Conservation (phyloP, 192 early-diverging fungal species). For the Gonapodya prolifera region DNA sequence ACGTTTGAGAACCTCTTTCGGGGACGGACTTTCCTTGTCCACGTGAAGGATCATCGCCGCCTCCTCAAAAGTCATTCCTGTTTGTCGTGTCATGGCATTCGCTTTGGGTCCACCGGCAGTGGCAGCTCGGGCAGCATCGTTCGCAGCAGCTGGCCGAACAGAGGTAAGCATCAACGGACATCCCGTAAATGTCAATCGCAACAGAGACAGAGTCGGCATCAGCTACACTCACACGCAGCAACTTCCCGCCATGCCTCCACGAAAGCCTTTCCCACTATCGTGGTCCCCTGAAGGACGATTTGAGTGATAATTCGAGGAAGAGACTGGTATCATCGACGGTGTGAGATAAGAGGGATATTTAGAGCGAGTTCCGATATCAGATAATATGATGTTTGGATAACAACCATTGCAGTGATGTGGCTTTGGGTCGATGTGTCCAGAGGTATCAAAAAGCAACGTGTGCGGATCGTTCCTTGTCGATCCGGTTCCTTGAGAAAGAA, state of each 20-base stretch:
- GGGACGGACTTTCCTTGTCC: slow-evolving; percentile 40
- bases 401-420: too few species aligned
- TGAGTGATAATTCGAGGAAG: slow-evolving; percentile 47
- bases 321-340: too few species aligned
- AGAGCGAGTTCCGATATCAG: too few species aligned
- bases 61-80: slow-evolving; percentile 81
- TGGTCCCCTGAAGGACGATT: slow-evolving; percentile 60
- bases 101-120: slow-evolving; percentile 31
- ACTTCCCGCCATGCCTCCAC: slow-evolving; percentile 87
- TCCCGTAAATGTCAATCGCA: slow-evolving; percentile 9
- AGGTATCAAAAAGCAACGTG: too few species aligned
- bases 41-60: slow-evolving; percentile 84
- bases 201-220: neutral
- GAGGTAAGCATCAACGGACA: slow-evolving; percentile 50
- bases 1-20: slow-evolving; percentile 45
- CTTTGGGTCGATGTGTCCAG: too few species aligned
- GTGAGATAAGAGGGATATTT: too few species aligned
- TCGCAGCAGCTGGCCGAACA: slow-evolving; percentile 52
- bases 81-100: slow-evolving; percentile 59
- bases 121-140: slow-evolving; percentile 52
- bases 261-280: slow-evolving; percentile 81
- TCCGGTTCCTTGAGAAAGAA: too few species aligned
- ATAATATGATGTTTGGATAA: too few species aligned
- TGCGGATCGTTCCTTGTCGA: too few species aligned
- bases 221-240: slow-evolving; percentile 52